Conservation (phyloP, 306 rosid genomes). For the Vigna angularis region DNA sequence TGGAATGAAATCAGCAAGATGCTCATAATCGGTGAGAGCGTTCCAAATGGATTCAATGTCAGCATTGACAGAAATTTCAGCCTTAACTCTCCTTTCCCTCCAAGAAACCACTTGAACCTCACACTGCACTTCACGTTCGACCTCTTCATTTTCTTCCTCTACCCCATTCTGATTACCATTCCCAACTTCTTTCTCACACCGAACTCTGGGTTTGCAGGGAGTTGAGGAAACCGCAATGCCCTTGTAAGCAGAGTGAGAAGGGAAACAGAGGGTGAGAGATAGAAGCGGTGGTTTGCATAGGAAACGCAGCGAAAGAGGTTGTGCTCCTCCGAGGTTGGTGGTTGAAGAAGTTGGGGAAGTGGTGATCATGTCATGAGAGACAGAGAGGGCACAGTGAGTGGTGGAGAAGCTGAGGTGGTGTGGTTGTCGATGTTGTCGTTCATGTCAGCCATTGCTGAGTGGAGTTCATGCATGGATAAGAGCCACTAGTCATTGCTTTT, state of each 20-base stretch:
- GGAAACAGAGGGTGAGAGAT: constrained; percentile 32
- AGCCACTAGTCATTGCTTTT: constrained; percentile 42
- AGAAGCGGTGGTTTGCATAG: constrained; percentile 39
- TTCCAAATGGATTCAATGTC: constrained; percentile 78
- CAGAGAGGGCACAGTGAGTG: constrained; percentile 10
- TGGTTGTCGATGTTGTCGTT: background rate
- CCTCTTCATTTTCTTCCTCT: constrained; percentile 29
- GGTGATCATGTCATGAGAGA: constrained; percentile 55
- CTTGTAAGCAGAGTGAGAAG: constrained; percentile 33
- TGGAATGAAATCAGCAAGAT: constrained; percentile 87
- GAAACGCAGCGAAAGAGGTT: constrained; percentile 38
- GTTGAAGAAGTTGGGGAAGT: constrained; percentile 56
- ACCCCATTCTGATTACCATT: background rate
- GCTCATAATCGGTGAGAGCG: constrained; percentile 92
- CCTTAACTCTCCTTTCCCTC: constrained; percentile 84
- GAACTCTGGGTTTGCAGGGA: constrained; percentile 50
- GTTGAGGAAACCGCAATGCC: constrained; percentile 51
- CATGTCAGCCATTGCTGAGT: constrained; percentile 10
- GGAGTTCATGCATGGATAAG: background rate
- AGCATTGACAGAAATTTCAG: constrained; percentile 64
- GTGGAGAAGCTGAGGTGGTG: background rate
- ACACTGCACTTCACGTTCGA: constrained; percentile 64
- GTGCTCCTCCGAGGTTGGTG: constrained; percentile 46
- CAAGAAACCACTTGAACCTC: constrained; percentile 86
- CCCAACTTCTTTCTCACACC: constrained; percentile 29